Evolutionary conservation across 1,284 basidiomycete genomes (phyloP), one percentile per base, ranked within the genome.

Genomic region (Pascua sp.): DNA sequence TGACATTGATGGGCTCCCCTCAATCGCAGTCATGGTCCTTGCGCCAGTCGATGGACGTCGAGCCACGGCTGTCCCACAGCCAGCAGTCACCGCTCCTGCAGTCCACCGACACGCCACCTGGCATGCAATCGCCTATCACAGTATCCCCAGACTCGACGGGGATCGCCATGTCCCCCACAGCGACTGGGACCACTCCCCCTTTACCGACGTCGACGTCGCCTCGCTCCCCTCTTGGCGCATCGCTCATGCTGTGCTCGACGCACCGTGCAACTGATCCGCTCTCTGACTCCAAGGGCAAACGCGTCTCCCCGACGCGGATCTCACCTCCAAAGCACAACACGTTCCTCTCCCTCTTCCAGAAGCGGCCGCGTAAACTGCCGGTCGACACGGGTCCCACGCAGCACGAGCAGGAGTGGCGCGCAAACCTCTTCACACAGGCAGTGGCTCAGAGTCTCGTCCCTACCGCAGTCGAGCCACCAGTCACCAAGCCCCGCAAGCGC

Each of bases 371-470:
- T 32, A 32, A 32, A 32, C 24, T 32, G 24, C 24, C 24, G 24
- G 24, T 32, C 24, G 24, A 3, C 24, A 32, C 24, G 24, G 24
- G 24, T 7, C 1, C 36, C 8, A n/a, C n/a, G 8, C 46, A n/a
- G 3, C 32, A 36, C 10, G 36, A 47, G 36, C 32, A 47, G 8
- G 15, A 37, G 24, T 56, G 54, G 54, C 49, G 54, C 8, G 49
- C 54, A n/a, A 40, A 56, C 36, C 24, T 56, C 16, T 45, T 56
- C 24, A 51, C 36, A 8, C 49, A 56, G 43, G 54, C 54, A 11
- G 54, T 56, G 11, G 36, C 40, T 7, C 49, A 56, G 44, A 47
- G 53, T 15, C 39, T 49, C n/a, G 36, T 3, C 15, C n/a, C 24
- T 11, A 11, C 45, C 5, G 36, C 46, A 1, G 4, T 16, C 13